These are phyloP conservation scores for Dothiorella sarmentorum DNA, from an alignment of 2,329 filamentous ascomycete genomes.

Conservation along the genomic window DNA sequence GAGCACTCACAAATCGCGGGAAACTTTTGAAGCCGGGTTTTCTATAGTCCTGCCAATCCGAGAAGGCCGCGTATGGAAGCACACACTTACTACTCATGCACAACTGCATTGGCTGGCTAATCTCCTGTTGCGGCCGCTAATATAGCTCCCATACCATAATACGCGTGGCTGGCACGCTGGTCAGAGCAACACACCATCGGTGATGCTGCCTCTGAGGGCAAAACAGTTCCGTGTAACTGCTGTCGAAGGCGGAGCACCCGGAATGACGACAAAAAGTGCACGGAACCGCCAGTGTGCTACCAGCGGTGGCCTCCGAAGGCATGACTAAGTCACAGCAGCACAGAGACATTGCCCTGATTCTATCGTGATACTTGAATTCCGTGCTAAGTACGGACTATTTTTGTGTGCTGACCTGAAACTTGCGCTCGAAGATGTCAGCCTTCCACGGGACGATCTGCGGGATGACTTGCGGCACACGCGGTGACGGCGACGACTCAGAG, in stretches of 20 bases:
- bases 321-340: neutral
- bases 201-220: neutral
- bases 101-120: neutral
- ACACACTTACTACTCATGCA: neutral
- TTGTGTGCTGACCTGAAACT: neutral
- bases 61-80: constrained; percentile 4
- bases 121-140: neutral
- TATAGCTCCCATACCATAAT: constrained; percentile 1
- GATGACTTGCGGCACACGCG: neutral
- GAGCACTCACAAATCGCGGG: neutral
- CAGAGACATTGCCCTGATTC: neutral
- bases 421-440: neutral
- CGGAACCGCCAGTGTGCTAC: neutral
- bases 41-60: constrained; percentile 8
- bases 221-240: neutral
- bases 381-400: neutral
- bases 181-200: neutral
- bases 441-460: neutral
- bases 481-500: neutral
- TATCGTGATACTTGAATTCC: neutral
- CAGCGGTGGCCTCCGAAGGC: neutral
- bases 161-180: constrained; percentile 2
- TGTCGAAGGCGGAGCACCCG: neutral
- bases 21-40: too few species aligned
- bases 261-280: neutral